Percentiles rank a stretch among this genome's conserved stretches.
Evolutionary conservation across 345 rosid species (phyloP).

Genomic region (Crucihimalaya himalaica): DNA sequence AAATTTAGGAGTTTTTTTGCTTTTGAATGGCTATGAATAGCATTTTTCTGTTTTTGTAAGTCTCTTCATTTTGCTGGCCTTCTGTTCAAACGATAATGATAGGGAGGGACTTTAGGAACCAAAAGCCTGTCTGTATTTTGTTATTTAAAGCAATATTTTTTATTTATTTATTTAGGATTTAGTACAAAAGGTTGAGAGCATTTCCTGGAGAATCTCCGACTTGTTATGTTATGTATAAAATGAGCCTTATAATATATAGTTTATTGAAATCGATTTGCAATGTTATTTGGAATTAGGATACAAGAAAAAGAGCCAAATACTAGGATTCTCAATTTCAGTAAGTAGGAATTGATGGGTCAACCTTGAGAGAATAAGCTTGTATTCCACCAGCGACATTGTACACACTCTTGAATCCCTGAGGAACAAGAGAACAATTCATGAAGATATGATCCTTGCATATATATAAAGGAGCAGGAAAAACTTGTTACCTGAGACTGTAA

Average conservation of each 20-base stretch:
- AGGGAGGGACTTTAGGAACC: constrained; percentile 36
- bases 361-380: constrained; percentile 71
- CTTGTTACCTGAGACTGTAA: constrained; percentile 72
- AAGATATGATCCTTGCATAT: constrained; percentile 16
- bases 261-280: background rate
- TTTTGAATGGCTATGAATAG: constrained; percentile 31
- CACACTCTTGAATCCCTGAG: constrained; percentile 80
- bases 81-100: constrained; percentile 23
- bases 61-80: constrained; percentile 24
- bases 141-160: constrained; percentile 27
- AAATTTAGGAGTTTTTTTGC: constrained; percentile 19
- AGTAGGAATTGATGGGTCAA: constrained; percentile 75
- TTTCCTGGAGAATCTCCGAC: constrained; percentile 18
- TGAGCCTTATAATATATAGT: constrained; percentile 1
- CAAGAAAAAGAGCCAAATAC: background rate
- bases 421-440: constrained; percentile 19
- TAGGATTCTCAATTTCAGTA: constrained; percentile 36
- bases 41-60: constrained; percentile 29
- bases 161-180: constrained; percentile 26
- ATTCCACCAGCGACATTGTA: constrained; percentile 82
- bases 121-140: constrained; percentile 23
- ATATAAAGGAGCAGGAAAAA: background rate
- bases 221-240: constrained; percentile 7
- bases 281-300: background rate
- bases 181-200: constrained; percentile 34